Evolutionary conservation across 257 asterid genomes (phyloP), one percentile per base, ranked within the genome.

Genomic region (Salvia rosmarinus): DNA sequence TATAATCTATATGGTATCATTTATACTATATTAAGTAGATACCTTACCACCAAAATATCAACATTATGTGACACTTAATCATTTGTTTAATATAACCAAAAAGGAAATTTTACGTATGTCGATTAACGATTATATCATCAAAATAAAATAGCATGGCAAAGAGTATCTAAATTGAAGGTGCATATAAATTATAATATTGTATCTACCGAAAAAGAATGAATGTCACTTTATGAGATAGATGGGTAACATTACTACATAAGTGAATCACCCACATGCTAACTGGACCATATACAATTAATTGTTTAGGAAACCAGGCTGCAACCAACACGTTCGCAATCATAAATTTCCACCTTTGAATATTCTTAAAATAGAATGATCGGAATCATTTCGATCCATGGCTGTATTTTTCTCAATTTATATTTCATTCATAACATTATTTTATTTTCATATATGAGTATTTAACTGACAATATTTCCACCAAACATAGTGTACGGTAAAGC

Each of bases 291-390:
- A 12, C 6, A 25, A 25, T 55, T 23, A 55, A 55, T 55, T 55
- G 62, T 55, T 25, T 25, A 25, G 40, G 2, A 56, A 56, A 12
- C 9, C 63, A 56, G 39, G 63, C 37, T 56, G 63, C 63, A 56
- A 25, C 63, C 63, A 25, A 35, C 63, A 56, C 63, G 63, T 56
- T 56, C 40, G 6, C 14, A 5, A 56, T 25, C 63, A 56, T 56
- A 56, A 56, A 56, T 56, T 56, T 56, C 2, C 7, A 1, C 28
- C 9, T 12, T 55, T 55, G n/a, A 56, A 23, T 13, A 55, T 55
- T 23, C 16, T 23, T n/a, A n/a, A 8, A 17, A 5, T 25, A 25
- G 62, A 52, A 20, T 52, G 59, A 20, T 52, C 59, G 13, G 12
- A 20, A 20, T 52, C 58, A 51, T 51, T 51, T 19, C 6, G 58